Evolutionary conservation across 768 basidiomycete species (phyloP), one percentile per base, ranked within the genome.

Genomic region (Serpula lacrymans): DNA sequence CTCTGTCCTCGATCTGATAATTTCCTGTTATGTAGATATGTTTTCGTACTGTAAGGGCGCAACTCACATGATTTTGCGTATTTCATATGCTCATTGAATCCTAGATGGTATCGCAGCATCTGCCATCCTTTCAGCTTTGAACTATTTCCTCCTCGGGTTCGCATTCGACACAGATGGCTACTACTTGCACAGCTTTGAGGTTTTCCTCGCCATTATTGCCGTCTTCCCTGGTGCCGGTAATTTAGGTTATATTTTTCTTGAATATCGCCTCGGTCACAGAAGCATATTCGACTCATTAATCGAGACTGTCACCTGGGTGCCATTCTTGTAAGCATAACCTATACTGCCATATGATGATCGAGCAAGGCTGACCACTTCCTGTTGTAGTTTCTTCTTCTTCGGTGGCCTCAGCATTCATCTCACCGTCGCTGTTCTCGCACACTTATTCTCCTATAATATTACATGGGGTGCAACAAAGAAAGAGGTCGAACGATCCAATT

Each of bases 171-270:
- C 85, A 12, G 86, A 88, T 54, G 81, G 77, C 17, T 87, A 75
- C 59, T 88, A 88, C 66, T 74, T 85, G 64, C 84, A 82, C 61
- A 76, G 75, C 52, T 88, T 87, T 59, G 87, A 88, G 63, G 83
- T 88, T 52, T 88, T 80, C 77, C 71, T 88, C 25, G 84, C 87
- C 24, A 82, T 79, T 10, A 77, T 77, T 1, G 70, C 85, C n/a
- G 84, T 88, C 20, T 88, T 88, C 62, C 81, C 80, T 60, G 84
- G 84, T 2, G 68, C 77, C 16, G 86, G 86, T 2, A 88, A 78
- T 41, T 48, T 87, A 11, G 84, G 82, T 11, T 87, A 80, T 60
- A 75, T 83, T 11, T 59, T 88, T 17, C 59, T 88, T 39, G 84
- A 86, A 59, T 84, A 85, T 55, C 77, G 82, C 6, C 63, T 88